These are phyloP conservation scores for Peterozyma toletana DNA, from an alignment of 805 yeast genomes.

Conservation along the genomic window DNA sequence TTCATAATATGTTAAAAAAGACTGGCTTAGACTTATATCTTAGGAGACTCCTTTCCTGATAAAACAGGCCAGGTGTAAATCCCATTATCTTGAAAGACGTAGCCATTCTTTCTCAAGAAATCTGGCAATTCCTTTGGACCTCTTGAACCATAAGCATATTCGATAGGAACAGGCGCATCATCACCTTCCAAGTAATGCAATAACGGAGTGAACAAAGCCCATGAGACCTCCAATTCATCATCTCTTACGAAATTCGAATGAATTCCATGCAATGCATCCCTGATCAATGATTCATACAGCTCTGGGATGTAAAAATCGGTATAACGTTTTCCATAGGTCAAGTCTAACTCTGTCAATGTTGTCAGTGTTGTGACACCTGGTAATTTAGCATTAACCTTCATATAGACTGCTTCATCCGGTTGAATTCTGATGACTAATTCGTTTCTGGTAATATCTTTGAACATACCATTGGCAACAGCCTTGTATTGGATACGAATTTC, in stretches of 20 bases:
- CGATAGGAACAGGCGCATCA: slow-evolving; percentile 57
- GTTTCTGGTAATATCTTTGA: slow-evolving; percentile 75
- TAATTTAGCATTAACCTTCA: slow-evolving; percentile 88
- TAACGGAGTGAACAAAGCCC: slow-evolving; percentile 91
- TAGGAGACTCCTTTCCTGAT: slow-evolving; percentile 11
- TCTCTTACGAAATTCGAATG: slow-evolving; percentile 98
- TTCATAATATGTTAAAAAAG: too few species aligned
- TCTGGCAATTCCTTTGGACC: slow-evolving; percentile 67
- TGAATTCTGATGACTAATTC: slow-evolving; percentile 92
- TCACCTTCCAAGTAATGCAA: slow-evolving; percentile 71
- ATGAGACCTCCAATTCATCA: slow-evolving; percentile 90
- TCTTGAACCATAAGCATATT: slow-evolving; percentile 85
- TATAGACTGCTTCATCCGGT: slow-evolving; percentile 89
- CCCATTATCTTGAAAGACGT: slow-evolving; percentile 53
- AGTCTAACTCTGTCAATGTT: slow-evolving; percentile 82
- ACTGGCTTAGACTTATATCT: slow-evolving; percentile 12
- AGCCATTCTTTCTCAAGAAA: slow-evolving; percentile 66
- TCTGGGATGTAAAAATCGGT: slow-evolving; percentile 92
- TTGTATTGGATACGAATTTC: slow-evolving; percentile 92
- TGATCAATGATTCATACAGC: slow-evolving; percentile 92
- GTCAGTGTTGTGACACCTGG: slow-evolving; percentile 87
- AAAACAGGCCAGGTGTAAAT: slow-evolving; percentile 82
- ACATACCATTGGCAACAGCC: slow-evolving; percentile 77
- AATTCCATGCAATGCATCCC: slow-evolving; percentile 86
- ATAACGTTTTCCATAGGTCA: slow-evolving; percentile 77